Evolutionary conservation across 352 stramenopile species (phyloP).

Genomic region (Phytophthora sojae): DNA sequence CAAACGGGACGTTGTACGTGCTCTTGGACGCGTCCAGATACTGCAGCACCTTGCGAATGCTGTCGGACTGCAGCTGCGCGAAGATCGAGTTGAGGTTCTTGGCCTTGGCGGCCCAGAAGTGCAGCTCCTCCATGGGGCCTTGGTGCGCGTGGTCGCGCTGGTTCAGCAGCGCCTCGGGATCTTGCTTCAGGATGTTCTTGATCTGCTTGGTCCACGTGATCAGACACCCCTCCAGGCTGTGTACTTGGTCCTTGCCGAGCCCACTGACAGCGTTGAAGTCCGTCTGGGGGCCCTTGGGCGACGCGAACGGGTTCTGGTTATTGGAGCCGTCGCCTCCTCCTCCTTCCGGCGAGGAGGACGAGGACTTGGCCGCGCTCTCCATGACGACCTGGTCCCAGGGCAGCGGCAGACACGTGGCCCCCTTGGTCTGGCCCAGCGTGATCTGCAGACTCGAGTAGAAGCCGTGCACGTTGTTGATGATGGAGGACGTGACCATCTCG

Average conservation of each 20-base stretch:
- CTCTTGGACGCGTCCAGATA: slow-evolving; percentile 90
- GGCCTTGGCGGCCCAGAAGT: slow-evolving; percentile 89
- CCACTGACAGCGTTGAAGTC: slow-evolving; percentile 21
- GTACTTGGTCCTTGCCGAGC: slow-evolving; percentile 82
- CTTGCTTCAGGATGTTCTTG: slow-evolving; percentile 92
- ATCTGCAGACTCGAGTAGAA: slow-evolving; percentile 91
- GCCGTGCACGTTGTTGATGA: slow-evolving; percentile 78
- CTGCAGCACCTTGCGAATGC: slow-evolving; percentile 87
- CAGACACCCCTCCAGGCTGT: slow-evolving; percentile 88
- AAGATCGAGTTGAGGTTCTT: slow-evolving; percentile 93
- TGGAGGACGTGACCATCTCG: slow-evolving; percentile 82
- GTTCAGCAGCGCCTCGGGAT: slow-evolving; percentile 82
- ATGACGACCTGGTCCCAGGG: slow-evolving; percentile 81
- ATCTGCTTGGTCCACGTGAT: slow-evolving; percentile 97
- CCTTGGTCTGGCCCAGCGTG: slow-evolving; percentile 85
- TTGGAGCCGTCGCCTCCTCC: not conserved
- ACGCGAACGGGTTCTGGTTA: slow-evolving; percentile 10
- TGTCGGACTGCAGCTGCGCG: slow-evolving; percentile 88
- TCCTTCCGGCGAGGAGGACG: slow-evolving; percentile 3
- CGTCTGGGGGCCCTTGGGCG: not conserved
- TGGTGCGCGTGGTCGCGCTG: slow-evolving; percentile 61
- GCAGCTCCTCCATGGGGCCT: slow-evolving; percentile 89
- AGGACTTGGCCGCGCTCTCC: slow-evolving; percentile 45
- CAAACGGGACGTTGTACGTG: slow-evolving; percentile 93
- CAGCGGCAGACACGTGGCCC: slow-evolving; percentile 84